These are phyloP conservation scores for Diaporthe longicolla DNA, from an alignment of 2,329 filamentous ascomycete species.

Conservation along the genomic window DNA sequence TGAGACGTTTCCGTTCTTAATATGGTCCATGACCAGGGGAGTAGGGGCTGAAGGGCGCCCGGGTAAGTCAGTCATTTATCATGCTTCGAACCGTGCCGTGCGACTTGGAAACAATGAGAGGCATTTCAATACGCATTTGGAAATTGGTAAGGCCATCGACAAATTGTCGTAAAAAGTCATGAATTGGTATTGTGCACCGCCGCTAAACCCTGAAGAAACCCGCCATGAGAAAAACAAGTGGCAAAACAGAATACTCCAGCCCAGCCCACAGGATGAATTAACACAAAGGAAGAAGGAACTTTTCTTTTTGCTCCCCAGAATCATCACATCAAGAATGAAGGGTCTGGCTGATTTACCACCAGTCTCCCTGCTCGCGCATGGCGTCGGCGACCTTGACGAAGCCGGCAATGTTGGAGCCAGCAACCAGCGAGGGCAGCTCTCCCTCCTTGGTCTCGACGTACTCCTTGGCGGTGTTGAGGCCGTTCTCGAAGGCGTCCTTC, in stretches of 20 bases:
- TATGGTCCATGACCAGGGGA: background rate
- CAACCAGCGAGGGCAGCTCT: conserved; percentile 90
- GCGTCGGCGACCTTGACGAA: conserved; percentile 96
- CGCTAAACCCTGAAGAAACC: conserved; percentile 31
- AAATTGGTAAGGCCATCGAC: background rate
- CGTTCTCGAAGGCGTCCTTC: conserved; percentile 93
- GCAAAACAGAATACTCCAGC: conserved; percentile 27
- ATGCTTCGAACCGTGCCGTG: background rate
- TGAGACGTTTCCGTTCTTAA: background rate
- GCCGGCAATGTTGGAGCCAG: conserved; percentile 96
- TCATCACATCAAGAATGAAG: background rate
- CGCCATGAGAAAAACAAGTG: conserved; percentile 14
- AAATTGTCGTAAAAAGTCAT: conserved; percentile 6
- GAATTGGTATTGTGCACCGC: conserved; percentile 32
- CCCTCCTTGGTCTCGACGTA: conserved; percentile 85
- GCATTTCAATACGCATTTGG: background rate
- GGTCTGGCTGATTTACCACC: conserved; percentile 70
- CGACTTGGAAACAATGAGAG: no score
- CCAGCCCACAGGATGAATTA: conserved; percentile 23
- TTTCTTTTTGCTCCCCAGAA: conserved; percentile 16
- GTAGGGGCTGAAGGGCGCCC: background rate
- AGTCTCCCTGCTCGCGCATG: conserved; percentile 97
- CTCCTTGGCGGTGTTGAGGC: conserved; percentile 88
- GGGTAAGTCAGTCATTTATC: background rate
- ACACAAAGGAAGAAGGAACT: conserved; percentile 29